These are phyloP conservation scores for Earliella scabrosa DNA, from an alignment of 1,284 basidiomycete genomes.

Conservation along the genomic window DNA sequence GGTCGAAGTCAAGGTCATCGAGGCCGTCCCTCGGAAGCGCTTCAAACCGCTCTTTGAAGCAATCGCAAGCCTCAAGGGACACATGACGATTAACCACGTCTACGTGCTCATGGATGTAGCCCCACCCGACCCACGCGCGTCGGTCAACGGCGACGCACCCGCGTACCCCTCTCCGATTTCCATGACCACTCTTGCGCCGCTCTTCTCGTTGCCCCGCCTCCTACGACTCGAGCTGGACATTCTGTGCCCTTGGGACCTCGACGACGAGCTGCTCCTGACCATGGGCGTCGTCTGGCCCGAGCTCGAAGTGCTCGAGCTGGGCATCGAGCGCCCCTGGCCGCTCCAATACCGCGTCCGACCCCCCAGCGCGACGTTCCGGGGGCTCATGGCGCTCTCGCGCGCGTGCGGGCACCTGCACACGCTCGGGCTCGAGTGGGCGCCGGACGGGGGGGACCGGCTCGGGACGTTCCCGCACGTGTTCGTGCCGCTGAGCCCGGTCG, in stretches of 20 bases:
- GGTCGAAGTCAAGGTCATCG: neutral
- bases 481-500: neutral
- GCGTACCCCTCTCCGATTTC: neutral
- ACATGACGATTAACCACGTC: neutral
- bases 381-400: constrained; percentile 8
- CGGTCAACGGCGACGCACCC: no score
- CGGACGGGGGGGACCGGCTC: neutral
- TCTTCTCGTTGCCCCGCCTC: neutral
- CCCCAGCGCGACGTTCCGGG: constrained; percentile 7
- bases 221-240: constrained; percentile 1
- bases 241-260: constrained; percentile 8
- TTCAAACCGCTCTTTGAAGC: neutral
- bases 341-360: neutral
- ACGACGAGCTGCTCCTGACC: neutral
- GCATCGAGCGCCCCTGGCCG: neutral
- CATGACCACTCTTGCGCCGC: neutral
- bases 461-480: neutral
- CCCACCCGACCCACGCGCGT: neutral
- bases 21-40: neutral
- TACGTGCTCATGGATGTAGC: neutral
- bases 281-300: neutral
- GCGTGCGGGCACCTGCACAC: constrained; percentile 3
- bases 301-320: constrained; percentile 2
- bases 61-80: neutral
- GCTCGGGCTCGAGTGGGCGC: constrained; percentile 9